A percentile compares a stretch with the other conserved stretches of the same genome.
phyloP scores from a whole-genome alignment of 208 protist species.

The Leptomonas pyrrhocoris region DNA sequence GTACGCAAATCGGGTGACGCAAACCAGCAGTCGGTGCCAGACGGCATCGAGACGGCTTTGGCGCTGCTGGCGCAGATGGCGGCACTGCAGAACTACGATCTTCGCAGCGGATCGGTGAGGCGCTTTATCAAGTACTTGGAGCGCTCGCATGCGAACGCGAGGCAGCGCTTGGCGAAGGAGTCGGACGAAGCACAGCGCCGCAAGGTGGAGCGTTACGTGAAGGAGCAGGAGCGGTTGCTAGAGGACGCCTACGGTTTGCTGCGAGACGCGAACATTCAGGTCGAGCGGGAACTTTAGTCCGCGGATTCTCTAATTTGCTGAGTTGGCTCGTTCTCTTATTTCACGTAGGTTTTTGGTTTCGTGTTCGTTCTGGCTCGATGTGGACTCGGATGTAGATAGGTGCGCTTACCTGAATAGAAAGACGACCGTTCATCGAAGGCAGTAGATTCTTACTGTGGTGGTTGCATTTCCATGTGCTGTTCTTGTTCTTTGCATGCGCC shows the following conservation, averaged over 20 bases:
- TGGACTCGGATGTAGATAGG: no score
- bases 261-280: conserved; percentile 39
- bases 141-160: conserved; percentile 46
- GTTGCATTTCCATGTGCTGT: no score
- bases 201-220: conserved; percentile 60
- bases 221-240: conserved; percentile 62
- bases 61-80: conserved; percentile 55
- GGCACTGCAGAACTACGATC: conserved; percentile 61
- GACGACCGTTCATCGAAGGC: no score
- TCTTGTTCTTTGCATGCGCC: no score
- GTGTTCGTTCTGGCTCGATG: no score
- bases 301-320: no score
- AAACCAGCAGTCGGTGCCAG: conserved; percentile 41
- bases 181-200: conserved; percentile 41
- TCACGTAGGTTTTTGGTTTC: no score
- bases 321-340: no score
- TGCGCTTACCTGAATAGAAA: no score
- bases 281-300: conserved; percentile 30
- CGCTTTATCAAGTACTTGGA: conserved; percentile 79
- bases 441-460: no score
- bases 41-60: conserved; percentile 49
- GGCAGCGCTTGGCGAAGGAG: conserved; percentile 46
- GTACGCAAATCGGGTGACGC: conserved; percentile 26
- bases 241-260: conserved; percentile 55
- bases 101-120: conserved; percentile 76